Percentiles rank a stretch among this genome's conserved stretches.
Evolutionary conservation across 345 rosid genomes (phyloP).

Genomic region (Acer campestre): DNA sequence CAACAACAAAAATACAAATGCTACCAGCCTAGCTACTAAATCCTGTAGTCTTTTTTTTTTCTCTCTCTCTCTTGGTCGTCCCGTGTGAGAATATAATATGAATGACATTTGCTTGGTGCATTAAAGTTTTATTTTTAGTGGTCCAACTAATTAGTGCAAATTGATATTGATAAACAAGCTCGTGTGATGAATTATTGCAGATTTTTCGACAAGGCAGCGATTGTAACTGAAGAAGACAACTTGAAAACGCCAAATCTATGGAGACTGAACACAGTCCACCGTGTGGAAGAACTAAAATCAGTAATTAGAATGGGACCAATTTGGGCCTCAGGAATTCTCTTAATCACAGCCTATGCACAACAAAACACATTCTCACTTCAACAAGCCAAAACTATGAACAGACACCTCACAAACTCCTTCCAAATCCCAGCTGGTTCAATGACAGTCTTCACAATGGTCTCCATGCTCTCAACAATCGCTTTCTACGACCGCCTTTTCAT

Average conservation of each 20-base stretch:
- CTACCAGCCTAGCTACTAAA: too few species aligned
- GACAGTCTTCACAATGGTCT: constrained; percentile 46
- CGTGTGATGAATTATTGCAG: constrained; percentile 26
- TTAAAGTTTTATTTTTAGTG: too few species aligned
- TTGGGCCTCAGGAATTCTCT: constrained; percentile 55
- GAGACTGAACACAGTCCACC: constrained; percentile 53
- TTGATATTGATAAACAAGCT: too few species aligned
- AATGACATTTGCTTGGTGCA: too few species aligned
- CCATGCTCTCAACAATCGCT: constrained; percentile 46
- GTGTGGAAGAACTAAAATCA: constrained; percentile 54
- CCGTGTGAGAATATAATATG: too few species aligned
- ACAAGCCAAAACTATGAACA: constrained; percentile 54
- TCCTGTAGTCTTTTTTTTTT: too few species aligned
- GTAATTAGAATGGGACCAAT: constrained; percentile 55
- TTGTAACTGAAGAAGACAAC: constrained; percentile 36
- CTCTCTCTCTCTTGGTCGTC: too few species aligned
- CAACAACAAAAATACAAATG: too few species aligned
- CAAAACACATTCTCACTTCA: constrained; percentile 52
- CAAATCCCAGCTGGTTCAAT: constrained; percentile 53
- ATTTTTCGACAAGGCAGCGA: constrained; percentile 56
- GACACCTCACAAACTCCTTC: constrained; percentile 38
- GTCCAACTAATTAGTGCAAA: too few species aligned
- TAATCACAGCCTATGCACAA: constrained; percentile 47
- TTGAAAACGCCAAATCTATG: constrained; percentile 38
- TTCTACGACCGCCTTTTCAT: constrained; percentile 46